Evolutionary conservation across 768 basidiomycete genomes (phyloP).

Genomic region (Sarcodon sp.): DNA sequence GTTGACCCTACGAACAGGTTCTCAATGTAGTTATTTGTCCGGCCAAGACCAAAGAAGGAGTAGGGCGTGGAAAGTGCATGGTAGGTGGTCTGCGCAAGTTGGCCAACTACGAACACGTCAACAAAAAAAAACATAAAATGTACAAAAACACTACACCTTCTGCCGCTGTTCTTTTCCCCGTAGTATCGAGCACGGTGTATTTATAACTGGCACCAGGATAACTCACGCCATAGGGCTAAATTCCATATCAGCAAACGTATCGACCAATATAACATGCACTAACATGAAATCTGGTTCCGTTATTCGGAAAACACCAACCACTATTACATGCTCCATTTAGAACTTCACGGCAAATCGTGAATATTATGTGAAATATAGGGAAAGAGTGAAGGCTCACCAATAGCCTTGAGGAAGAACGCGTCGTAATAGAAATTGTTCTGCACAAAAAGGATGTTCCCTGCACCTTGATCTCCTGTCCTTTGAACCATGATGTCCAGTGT

Average conservation of each 20-base stretch:
- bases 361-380: neutral
- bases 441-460: conserved; percentile 61
- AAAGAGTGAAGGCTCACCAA: conserved; percentile 40
- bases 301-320: conserved; percentile 56
- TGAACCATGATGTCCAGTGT: conserved; percentile 88
- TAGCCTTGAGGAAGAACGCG: conserved; percentile 96
- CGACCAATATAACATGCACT: conserved; percentile 11
- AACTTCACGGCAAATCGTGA: conserved; percentile 29
- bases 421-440: conserved; percentile 99
- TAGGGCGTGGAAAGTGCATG: conserved; percentile 86
- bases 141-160: conserved; percentile 40
- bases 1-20: conserved; percentile 95
- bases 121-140: neutral
- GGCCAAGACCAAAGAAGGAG: conserved; percentile 90
- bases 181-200: conserved; percentile 90
- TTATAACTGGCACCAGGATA: conserved; percentile 95
- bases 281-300: conserved; percentile 66
- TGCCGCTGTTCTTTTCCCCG: conserved; percentile 78
- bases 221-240: conserved; percentile 84
- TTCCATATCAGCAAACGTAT: neutral
- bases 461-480: conserved; percentile 54
- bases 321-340: conserved; percentile 88
- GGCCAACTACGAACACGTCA: conserved; percentile 48
- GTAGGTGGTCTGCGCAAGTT: conserved; percentile 89
- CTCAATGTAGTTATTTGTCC: conserved; percentile 99